These are phyloP conservation scores for Paralagenidium karlingii DNA, from an alignment of 352 stramenopile species.

Conservation along the genomic window DNA sequence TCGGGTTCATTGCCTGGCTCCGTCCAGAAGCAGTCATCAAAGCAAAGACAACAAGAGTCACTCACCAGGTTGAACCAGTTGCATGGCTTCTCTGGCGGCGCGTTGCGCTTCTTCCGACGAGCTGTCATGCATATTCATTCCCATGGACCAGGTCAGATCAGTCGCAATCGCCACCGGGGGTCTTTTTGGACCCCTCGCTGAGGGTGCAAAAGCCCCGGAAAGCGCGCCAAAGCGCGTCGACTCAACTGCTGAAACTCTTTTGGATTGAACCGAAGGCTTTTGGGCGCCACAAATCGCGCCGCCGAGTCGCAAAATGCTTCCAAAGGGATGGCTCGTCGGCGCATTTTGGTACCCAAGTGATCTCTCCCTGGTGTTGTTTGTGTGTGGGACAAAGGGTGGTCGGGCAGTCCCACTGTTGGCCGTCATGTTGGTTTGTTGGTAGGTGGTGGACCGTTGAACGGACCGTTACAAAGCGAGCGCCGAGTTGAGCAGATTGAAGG, in stretches of 20 bases:
- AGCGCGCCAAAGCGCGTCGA: not conserved
- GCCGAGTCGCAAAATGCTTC: constrained; percentile 22
- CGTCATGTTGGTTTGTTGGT: no score
- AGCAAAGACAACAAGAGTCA: not conserved
- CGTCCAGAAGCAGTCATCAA: not conserved
- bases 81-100: constrained; percentile 35
- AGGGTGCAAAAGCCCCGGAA: not conserved
- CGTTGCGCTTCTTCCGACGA: constrained; percentile 43
- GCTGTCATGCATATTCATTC: constrained; percentile 8
- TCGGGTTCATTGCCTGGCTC: constrained; percentile 1
- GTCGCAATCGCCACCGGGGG: no score
- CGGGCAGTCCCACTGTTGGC: no score
- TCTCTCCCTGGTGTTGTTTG: no score
- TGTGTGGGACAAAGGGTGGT: no score
- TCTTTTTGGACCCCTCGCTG: no score
- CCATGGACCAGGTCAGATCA: not conserved
- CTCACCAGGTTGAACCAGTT: constrained; percentile 46
- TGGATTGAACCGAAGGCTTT: constrained; percentile 64
- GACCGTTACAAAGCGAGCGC: no score
- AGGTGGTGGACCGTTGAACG: no score
- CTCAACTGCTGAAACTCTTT: constrained; percentile 57
- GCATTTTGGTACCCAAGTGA: no score
- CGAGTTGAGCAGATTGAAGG: no score
- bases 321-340: no score
- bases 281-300: constrained; percentile 42